Evolutionary conservation across 306 rosid species (phyloP).

Genomic region (Casuarina cunninghamiana): DNA sequence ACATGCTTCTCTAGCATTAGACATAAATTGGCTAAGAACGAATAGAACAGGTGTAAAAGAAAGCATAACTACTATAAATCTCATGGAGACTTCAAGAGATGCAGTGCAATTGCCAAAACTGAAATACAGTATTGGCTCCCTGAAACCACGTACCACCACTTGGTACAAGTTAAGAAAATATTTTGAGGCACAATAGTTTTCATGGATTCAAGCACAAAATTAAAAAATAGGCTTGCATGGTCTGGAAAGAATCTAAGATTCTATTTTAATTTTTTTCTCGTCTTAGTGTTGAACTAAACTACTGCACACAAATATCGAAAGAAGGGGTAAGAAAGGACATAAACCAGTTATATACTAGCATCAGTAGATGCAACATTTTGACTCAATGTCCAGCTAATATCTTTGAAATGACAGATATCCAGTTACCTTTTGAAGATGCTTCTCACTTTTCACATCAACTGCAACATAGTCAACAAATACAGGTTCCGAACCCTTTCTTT

Average conservation of each 20-base stretch:
- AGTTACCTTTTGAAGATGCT: slow-evolving; percentile 64
- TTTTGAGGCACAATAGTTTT: background rate
- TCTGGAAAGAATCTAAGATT: background rate
- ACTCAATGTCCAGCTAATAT: slow-evolving; percentile 8
- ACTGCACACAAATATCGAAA: background rate
- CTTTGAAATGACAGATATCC: background rate
- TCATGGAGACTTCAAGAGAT: background rate
- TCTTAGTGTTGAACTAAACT: background rate
- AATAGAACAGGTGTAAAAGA: background rate
- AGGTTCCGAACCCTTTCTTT: slow-evolving; percentile 77
- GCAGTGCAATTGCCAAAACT: background rate
- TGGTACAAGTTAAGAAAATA: background rate
- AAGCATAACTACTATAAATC: background rate
- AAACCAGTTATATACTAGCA: background rate
- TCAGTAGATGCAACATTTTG: background rate
- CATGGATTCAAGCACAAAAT: background rate
- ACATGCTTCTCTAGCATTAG: background rate
- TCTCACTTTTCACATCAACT: slow-evolving; percentile 64
- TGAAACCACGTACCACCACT: background rate
- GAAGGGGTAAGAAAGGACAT: no score
- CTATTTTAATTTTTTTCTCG: background rate
- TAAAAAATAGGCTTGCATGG: background rate
- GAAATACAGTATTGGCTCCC: background rate
- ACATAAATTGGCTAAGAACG: background rate
- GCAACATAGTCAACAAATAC: slow-evolving; percentile 84